A percentile compares a stretch with the other conserved stretches of the same genome.
Conservation (phyloP, 139 green algal species). For the Desmodesmus armatus region DNA sequence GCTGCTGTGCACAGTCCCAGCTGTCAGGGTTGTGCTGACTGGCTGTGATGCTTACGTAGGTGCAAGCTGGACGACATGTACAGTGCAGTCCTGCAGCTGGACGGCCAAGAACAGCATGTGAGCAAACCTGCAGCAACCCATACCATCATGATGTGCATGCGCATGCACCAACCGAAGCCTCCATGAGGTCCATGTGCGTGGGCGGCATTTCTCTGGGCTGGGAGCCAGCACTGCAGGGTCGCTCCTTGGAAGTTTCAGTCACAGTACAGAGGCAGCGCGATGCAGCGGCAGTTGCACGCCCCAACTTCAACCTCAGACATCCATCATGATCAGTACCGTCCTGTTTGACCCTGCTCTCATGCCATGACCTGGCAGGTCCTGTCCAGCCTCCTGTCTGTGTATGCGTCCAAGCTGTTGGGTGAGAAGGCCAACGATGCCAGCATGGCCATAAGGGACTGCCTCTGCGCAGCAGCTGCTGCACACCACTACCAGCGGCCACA, state of each 20-base stretch:
- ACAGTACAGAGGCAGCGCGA: not conserved
- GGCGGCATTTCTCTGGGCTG: too few species aligned
- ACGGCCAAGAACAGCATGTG: constrained; percentile 27
- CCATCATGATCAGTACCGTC: not conserved
- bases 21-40: not conserved
- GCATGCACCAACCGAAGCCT: too few species aligned
- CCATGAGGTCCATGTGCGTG: too few species aligned
- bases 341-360: not conserved
- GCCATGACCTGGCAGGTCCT: not conserved
- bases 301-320: not conserved
- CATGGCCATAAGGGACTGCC: constrained; percentile 10
- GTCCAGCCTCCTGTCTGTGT: constrained; percentile 26
- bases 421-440: constrained; percentile 37
- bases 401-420: not conserved
- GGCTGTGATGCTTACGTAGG: not conserved
- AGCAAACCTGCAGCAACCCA: not conserved
- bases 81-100: not conserved
- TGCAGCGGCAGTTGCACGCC: not conserved
- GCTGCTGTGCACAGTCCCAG: not conserved
- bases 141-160: not conserved
- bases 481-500: constrained; percentile 17
- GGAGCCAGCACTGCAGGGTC: too few species aligned
- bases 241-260: not conserved
- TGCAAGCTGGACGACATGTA: constrained; percentile 39
- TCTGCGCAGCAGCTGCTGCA: constrained; percentile 37